Conservation (phyloP, 768 basidiomycete species). For the Trametes cubensis region DNA sequence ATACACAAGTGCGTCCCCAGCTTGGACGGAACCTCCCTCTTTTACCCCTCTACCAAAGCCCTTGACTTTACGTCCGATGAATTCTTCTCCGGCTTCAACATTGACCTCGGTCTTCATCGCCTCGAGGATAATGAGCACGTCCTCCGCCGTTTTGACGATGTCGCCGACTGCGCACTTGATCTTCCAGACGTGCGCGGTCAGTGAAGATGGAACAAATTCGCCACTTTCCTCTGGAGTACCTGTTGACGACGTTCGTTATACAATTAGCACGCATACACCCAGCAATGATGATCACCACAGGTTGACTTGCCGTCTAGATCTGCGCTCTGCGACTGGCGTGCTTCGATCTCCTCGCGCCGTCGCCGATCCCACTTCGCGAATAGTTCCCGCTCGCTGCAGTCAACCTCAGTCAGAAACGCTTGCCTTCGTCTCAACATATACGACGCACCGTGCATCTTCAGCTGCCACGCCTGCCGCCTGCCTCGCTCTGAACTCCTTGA, state of each 20-base stretch:
- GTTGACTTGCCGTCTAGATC: not conserved
- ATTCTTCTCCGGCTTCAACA: constrained; percentile 47
- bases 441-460: constrained; percentile 45
- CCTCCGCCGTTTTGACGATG: constrained; percentile 42
- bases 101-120: constrained; percentile 70
- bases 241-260: not conserved
- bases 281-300: not conserved
- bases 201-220: constrained; percentile 30
- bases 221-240: not conserved
- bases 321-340: not conserved
- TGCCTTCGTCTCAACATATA: not conserved
- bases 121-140: constrained; percentile 54
- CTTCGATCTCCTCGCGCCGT: constrained; percentile 12
- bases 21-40: constrained; percentile 48
- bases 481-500: constrained; percentile 42
- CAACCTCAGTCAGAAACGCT: not conserved
- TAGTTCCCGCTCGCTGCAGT: constrained; percentile 15
- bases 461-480: constrained; percentile 40
- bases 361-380: constrained; percentile 19
- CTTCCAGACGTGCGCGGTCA: constrained; percentile 55
- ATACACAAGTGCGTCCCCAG: constrained; percentile 49
- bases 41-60: constrained; percentile 44
- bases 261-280: not conserved
- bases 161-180: constrained; percentile 49
- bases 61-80: constrained; percentile 47